A percentile compares a stretch with the other conserved stretches of the same genome.
Conservation (phyloP, 495 filamentous ascomycete species). For the Xylaria longipes region DNA sequence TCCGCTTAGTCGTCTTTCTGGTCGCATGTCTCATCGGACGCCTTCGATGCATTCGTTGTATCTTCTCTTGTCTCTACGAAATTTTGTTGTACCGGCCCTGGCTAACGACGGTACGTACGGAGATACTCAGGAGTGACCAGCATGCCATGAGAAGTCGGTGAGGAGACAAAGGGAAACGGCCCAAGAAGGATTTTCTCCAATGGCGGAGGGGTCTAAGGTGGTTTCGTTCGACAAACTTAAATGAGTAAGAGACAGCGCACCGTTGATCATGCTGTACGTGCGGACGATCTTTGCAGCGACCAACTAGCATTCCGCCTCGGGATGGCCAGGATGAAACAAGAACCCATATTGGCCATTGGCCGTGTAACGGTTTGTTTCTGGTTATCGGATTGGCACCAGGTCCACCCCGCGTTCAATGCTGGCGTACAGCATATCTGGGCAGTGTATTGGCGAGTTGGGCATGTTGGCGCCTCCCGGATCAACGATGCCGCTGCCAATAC, state of each 20-base stretch:
- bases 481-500: slow-evolving; percentile 12
- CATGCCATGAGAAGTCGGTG: slow-evolving; percentile 24
- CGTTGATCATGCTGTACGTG: slow-evolving; percentile 20
- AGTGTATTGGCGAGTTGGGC: background rate
- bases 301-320: slow-evolving; percentile 18
- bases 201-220: background rate
- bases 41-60: background rate
- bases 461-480: slow-evolving; percentile 18
- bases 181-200: slow-evolving; percentile 7
- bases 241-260: slow-evolving; percentile 27
- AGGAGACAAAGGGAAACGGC: background rate
- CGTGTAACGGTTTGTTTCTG: slow-evolving; percentile 22
- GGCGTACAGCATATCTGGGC: slow-evolving; percentile 4
- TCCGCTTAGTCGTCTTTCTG: background rate
- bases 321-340: slow-evolving; percentile 19
- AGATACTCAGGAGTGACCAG: slow-evolving; percentile 9
- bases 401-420: slow-evolving; percentile 6
- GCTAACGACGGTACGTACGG: background rate
- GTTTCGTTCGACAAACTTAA: slow-evolving; percentile 19
- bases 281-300: slow-evolving; percentile 21
- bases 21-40: slow-evolving; percentile 4
- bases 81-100: background rate
- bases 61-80: background rate
- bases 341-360: slow-evolving; percentile 19
- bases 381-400: slow-evolving; percentile 21